Evolutionary conservation across 306 rosid genomes (phyloP).

Genomic region (Dryas alaskensis): DNA sequence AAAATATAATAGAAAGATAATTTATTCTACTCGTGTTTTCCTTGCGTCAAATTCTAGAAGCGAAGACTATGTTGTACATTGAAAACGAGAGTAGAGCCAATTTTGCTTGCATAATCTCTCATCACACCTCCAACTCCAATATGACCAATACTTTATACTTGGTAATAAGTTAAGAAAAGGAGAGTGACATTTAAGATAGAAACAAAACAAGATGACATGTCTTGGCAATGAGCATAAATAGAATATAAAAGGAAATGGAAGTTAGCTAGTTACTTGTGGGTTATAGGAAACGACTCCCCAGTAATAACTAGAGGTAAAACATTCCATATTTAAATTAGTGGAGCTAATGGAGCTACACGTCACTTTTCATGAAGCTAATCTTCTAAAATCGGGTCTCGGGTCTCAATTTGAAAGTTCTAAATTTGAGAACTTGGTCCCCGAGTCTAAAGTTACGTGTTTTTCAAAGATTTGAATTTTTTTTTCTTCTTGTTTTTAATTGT

Average conservation of each 20-base stretch:
- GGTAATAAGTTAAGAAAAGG: not conserved
- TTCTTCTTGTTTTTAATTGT: too few relatives aligned
- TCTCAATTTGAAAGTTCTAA: too few relatives aligned
- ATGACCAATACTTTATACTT: conserved; percentile 1
- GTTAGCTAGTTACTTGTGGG: not conserved
- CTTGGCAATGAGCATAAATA: not conserved
- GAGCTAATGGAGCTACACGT: not conserved
- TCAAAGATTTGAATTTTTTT: too few relatives aligned
- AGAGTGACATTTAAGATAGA: conserved; percentile 1
- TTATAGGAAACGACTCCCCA: not conserved
- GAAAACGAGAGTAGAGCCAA: conserved; percentile 10
- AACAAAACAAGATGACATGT: not conserved
- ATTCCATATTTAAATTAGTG: not conserved
- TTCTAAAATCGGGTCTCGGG: too few relatives aligned
- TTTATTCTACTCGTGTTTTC: not conserved
- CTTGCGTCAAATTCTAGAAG: conserved; percentile 6
- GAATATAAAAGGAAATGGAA: not conserved
- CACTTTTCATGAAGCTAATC: not conserved
- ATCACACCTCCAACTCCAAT: conserved; percentile 10
- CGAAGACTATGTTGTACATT: not conserved
- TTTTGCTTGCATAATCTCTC: not conserved
- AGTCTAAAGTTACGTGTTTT: too few relatives aligned
- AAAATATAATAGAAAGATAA: not conserved
- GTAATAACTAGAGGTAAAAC: not conserved
- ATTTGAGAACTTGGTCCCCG: too few relatives aligned